Conservation (phyloP, 495 filamentous ascomycete genomes). For the Cairneyella variabilis region DNA sequence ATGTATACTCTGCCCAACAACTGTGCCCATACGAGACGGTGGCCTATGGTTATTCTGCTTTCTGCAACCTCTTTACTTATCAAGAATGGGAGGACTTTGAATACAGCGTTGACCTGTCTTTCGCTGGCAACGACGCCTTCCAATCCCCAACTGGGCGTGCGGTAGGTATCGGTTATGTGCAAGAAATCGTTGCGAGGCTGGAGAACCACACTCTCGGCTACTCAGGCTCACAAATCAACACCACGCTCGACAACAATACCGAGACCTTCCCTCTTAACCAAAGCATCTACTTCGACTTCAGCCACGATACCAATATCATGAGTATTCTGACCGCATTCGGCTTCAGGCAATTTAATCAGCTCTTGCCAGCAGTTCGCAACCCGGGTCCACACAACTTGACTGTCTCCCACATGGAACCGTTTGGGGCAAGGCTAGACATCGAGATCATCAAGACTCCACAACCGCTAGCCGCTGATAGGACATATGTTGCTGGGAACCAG, state of each 20-base stretch:
- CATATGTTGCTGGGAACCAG: conserved; percentile 31
- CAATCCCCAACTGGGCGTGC: conserved; percentile 68
- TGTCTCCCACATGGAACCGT: conserved; percentile 54
- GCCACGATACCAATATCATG: conserved; percentile 85
- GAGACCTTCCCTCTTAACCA: conserved; percentile 65
- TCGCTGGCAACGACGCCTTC: conserved; percentile 54
- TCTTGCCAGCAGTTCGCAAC: conserved; percentile 40
- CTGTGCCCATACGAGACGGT: conserved; percentile 55
- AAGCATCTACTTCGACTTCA: conserved; percentile 71
- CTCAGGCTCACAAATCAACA: conserved; percentile 63
- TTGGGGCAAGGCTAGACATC: conserved; percentile 58
- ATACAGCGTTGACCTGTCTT: conserved; percentile 60
- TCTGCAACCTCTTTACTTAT: conserved; percentile 68
- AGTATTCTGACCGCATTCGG: conserved; percentile 53
- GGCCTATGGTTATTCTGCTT: conserved; percentile 59
- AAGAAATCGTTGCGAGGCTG: conserved; percentile 76
- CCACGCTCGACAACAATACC: conserved; percentile 60
- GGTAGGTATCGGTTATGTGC: conserved; percentile 73
- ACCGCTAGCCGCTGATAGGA: conserved; percentile 41
- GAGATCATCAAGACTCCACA: conserved; percentile 57
- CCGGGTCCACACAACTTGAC: conserved; percentile 46
- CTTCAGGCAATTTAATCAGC: conserved; percentile 50
- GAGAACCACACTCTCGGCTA: conserved; percentile 58
- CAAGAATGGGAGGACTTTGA: conserved; percentile 71
- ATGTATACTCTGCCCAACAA: conserved; percentile 52